These are phyloP conservation scores for Aulographum hederae DNA, from an alignment of 2,329 filamentous ascomycete species.

Conservation along the genomic window DNA sequence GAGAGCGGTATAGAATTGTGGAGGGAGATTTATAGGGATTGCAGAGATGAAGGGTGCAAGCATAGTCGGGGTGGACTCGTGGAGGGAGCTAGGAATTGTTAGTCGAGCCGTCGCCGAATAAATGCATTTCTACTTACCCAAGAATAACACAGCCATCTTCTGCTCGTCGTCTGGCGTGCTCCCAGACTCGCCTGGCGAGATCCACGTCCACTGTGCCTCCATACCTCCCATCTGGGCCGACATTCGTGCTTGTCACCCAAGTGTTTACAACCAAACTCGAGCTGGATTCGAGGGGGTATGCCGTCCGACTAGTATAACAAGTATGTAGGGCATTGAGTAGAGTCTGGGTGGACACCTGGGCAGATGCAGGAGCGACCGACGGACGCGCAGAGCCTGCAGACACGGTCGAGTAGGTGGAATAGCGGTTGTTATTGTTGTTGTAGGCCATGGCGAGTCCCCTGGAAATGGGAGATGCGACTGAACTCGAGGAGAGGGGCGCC, in stretches of 20 bases:
- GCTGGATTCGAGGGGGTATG: constrained; percentile 76
- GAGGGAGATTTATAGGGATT: constrained; percentile 63
- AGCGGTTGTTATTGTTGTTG: constrained; percentile 30
- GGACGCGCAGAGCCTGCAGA: constrained; percentile 36
- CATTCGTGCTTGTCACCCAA: constrained; percentile 65
- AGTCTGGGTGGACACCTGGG: constrained; percentile 81
- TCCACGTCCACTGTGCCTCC: constrained; percentile 68
- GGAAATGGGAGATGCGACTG: too few relatives aligned
- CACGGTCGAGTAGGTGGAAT: constrained; percentile 42
- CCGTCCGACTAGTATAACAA: constrained; percentile 62
- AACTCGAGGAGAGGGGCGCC: too few relatives aligned
- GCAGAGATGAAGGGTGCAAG: constrained; percentile 64
- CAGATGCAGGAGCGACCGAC: constrained; percentile 46
- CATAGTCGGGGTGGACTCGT: constrained; percentile 73
- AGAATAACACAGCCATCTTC: constrained; percentile 90
- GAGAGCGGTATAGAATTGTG: constrained; percentile 58
- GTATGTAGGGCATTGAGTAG: constrained; percentile 85
- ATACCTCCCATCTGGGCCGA: constrained; percentile 46
- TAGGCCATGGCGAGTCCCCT: not conserved
- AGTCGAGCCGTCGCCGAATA: too few relatives aligned
- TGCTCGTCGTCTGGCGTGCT: constrained; percentile 82
- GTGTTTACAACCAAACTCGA: constrained; percentile 91
- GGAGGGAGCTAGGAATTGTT: constrained; percentile 62
- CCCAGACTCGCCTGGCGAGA: constrained; percentile 72
- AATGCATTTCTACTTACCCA: too few relatives aligned